Conservation (phyloP, 2,329 filamentous ascomycete species). For the Bipolaris zeicola region DNA sequence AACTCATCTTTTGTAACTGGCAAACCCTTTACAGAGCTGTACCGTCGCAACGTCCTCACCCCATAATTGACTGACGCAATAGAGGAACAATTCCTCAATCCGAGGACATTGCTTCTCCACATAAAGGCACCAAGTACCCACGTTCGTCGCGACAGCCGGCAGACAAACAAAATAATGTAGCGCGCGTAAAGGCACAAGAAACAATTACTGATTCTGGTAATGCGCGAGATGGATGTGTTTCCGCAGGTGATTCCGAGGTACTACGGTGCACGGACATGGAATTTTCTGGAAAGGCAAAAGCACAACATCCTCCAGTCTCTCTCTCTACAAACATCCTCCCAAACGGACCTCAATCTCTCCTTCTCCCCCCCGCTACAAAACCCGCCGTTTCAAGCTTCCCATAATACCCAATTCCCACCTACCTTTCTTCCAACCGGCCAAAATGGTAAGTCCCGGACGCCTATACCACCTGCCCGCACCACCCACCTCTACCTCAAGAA, state of each 20-base stretch:
- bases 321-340: slow-evolving; percentile 3
- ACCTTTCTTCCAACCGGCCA: slow-evolving; percentile 14
- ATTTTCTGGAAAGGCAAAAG: slow-evolving; percentile 21
- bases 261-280: slow-evolving; percentile 21
- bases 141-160: not conserved
- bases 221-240: slow-evolving; percentile 14
- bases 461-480: not conserved
- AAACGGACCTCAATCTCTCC: slow-evolving; percentile 12
- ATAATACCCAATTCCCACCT: slow-evolving; percentile 22
- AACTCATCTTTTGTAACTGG: slow-evolving; percentile 39
- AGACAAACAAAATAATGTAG: not conserved
- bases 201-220: slow-evolving; percentile 13
- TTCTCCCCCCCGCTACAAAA: slow-evolving; percentile 13
- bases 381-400: slow-evolving; percentile 14
- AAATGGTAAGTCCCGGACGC: slow-evolving; percentile 23
- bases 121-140: slow-evolving; percentile 35
- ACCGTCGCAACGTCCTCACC: slow-evolving; percentile 22
- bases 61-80: slow-evolving; percentile 17
- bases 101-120: slow-evolving; percentile 44
- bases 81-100: slow-evolving; percentile 40
- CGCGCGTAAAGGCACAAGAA: not conserved
- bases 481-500: not conserved
- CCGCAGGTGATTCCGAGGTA: slow-evolving; percentile 22
- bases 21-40: slow-evolving; percentile 28
- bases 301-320: slow-evolving; percentile 9